Evolutionary conservation across 352 stramenopile genomes (phyloP).

Genomic region (Globisporangium viniferum): DNA sequence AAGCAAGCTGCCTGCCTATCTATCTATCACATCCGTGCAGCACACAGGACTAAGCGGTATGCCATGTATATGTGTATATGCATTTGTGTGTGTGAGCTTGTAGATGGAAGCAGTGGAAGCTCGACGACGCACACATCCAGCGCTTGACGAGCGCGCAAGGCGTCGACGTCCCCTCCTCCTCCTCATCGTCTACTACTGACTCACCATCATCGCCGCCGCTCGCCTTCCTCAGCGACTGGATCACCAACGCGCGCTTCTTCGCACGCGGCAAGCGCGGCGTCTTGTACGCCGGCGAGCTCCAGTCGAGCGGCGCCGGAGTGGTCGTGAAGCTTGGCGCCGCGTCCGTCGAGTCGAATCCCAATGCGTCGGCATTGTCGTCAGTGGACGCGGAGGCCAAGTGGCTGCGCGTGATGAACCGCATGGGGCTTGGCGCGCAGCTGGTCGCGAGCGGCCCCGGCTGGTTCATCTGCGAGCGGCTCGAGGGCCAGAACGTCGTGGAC

Average conservation of each 20-base stretch:
- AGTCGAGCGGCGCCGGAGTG: constrained; percentile 19
- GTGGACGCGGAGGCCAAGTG: constrained; percentile 55
- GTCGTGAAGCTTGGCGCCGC: constrained; percentile 45
- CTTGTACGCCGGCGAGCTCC: constrained; percentile 42
- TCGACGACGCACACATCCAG: constrained; percentile 48
- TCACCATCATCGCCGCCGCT: constrained; percentile 14
- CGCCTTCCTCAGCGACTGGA: constrained; percentile 19
- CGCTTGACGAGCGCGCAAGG: constrained; percentile 35
- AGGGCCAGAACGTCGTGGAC: constrained; percentile 58
- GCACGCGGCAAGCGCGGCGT: constrained; percentile 63
- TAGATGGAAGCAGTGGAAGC: constrained; percentile 71
- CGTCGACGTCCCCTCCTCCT: background rate
- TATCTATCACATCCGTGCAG: background rate
- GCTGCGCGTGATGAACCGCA: constrained; percentile 58
- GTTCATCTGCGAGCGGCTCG: constrained; percentile 58
- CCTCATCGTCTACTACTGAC: background rate
- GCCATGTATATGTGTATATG: background rate
- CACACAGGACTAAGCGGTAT: background rate
- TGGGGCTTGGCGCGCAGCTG: constrained; percentile 53
- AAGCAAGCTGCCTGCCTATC: background rate
- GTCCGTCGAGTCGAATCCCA: constrained; percentile 11
- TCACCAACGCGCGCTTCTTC: constrained; percentile 52
- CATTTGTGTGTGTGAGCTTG: background rate
- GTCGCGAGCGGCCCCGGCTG: constrained; percentile 41
- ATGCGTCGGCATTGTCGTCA: constrained; percentile 23